A percentile compares a stretch with the other conserved stretches of the same genome.
Conservation (phyloP, 768 basidiomycete species). For the Russula virescens region DNA sequence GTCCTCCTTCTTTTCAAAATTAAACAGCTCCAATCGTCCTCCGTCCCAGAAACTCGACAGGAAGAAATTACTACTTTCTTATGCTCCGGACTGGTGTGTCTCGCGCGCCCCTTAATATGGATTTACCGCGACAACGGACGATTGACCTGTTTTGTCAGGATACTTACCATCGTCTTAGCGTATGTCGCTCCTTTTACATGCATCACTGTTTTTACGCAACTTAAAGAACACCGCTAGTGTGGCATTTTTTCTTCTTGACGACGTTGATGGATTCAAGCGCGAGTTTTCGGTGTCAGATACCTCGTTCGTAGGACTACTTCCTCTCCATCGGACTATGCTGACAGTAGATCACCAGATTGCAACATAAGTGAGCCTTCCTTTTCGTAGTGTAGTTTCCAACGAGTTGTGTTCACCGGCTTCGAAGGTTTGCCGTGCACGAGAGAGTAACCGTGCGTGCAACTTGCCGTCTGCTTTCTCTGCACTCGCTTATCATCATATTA, state of each 20-base stretch:
- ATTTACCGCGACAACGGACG: not conserved
- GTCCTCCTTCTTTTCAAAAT: not conserved
- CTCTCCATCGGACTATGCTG: conserved; percentile 23
- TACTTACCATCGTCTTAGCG: conserved; percentile 61
- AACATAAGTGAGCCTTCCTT: conserved; percentile 33
- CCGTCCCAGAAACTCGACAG: not conserved
- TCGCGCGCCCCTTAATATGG: not conserved
- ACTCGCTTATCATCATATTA: not conserved
- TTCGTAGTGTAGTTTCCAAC: not conserved
- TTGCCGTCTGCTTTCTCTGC: not conserved
- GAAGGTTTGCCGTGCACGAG: conserved; percentile 66
- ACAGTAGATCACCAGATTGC: conserved; percentile 29
- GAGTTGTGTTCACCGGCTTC: not conserved
- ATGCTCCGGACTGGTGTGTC: conserved; percentile 71
- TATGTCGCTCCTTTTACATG: conserved; percentile 35
- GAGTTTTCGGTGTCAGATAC: conserved; percentile 75
- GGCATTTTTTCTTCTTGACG: conserved; percentile 56
- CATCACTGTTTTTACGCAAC: conserved; percentile 27
- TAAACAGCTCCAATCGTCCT: not conserved
- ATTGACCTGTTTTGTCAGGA: conserved; percentile 38
- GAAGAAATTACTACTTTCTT: conserved; percentile 48
- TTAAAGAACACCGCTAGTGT: conserved; percentile 31
- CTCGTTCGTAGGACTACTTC: conserved; percentile 43
- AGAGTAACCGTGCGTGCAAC: conserved; percentile 58
- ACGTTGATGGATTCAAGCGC: conserved; percentile 66